phyloP scores from a whole-genome alignment of 2,329 filamentous ascomycete species.

The Fusarium multiceps region DNA sequence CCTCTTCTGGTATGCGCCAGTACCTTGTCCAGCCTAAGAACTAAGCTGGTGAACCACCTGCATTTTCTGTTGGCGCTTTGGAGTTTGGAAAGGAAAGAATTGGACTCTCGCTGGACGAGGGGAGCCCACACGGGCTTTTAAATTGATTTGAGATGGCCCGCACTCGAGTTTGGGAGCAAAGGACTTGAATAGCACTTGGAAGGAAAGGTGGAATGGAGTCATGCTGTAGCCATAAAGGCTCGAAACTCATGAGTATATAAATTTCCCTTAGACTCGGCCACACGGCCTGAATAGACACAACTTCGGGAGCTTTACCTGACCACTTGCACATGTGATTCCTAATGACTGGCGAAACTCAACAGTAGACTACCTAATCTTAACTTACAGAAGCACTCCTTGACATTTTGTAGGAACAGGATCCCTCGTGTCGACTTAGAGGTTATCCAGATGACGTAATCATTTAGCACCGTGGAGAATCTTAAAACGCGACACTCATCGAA shows the following conservation, averaged over 20 bases:
- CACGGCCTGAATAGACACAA: background rate
- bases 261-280: background rate
- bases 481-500: background rate
- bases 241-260: background rate
- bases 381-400: rapidly evolving
- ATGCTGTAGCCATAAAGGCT: background rate
- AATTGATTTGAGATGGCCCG: background rate
- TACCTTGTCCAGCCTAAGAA: slow-evolving; percentile 16
- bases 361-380: no score
- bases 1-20: slow-evolving; percentile 36
- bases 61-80: no score
- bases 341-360: background rate
- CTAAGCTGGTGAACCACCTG: no score
- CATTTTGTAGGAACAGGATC: background rate
- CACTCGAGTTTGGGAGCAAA: background rate
- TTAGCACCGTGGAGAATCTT: background rate
- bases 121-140: background rate
- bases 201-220: background rate
- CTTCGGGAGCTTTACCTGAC: background rate
- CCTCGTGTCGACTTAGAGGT: background rate
- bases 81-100: background rate
- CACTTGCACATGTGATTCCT: background rate
- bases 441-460: slow-evolving; percentile 20
- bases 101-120: background rate
- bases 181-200: no score